phyloP scores from a whole-genome alignment of 768 basidiomycete genomes.

The Hortiboletus campestris region DNA sequence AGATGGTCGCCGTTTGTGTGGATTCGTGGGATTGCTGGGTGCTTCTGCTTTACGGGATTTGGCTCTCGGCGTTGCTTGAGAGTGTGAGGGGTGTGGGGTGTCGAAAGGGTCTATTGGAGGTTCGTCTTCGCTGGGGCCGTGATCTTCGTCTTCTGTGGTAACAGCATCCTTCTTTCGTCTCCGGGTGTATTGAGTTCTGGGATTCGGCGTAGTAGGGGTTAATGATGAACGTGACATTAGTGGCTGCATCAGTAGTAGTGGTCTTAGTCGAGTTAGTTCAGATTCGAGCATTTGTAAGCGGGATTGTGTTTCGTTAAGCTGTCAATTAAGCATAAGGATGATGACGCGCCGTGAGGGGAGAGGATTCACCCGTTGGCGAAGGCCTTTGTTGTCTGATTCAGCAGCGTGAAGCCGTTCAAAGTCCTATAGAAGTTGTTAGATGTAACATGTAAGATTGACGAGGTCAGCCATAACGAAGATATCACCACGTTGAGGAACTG shows the following conservation, averaged over 20 bases:
- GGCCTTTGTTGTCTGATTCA: constrained; percentile 59
- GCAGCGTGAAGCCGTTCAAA: constrained; percentile 49
- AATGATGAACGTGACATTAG: constrained; percentile 27
- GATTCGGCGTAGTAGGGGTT: constrained; percentile 22
- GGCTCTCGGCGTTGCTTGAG: constrained; percentile 22
- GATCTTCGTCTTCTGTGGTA: constrained; percentile 27
- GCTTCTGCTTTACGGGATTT: constrained; percentile 25
- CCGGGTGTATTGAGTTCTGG: constrained; percentile 19
- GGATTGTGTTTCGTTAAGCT: constrained; percentile 60
- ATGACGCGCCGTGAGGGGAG: neutral
- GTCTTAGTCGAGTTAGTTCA: constrained; percentile 64
- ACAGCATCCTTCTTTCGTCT: constrained; percentile 27
- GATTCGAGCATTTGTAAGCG: constrained; percentile 57
- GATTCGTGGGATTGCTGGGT: neutral
- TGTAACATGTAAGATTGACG: neutral
- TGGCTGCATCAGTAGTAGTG: constrained; percentile 67
- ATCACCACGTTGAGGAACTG: neutral
- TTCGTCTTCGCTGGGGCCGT: constrained; percentile 27
- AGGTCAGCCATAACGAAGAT: neutral
- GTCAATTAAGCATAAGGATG: constrained; percentile 10
- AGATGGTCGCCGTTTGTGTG: constrained; percentile 26
- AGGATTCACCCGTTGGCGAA: constrained; percentile 57
- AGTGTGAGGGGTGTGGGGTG: constrained; percentile 13
- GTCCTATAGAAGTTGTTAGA: constrained; percentile 43
- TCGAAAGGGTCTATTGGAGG: constrained; percentile 16